A percentile compares a stretch with the other conserved stretches of the same genome.
Evolutionary conservation across 2,329 filamentous ascomycete species (phyloP).

Genomic region (Berkeleyomyces basicola): DNA sequence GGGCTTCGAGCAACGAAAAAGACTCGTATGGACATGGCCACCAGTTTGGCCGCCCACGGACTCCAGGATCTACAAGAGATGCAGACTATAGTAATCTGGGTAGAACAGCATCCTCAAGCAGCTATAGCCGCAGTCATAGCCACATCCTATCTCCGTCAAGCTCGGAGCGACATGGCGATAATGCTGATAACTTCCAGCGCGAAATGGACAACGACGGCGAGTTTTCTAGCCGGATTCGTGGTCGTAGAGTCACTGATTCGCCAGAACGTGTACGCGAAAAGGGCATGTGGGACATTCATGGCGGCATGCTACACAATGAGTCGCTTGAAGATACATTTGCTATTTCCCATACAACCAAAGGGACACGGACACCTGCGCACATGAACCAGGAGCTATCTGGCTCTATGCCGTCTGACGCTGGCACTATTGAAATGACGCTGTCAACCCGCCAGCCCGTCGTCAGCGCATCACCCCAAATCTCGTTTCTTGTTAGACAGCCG

Average conservation of each 20-base stretch:
- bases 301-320: background rate
- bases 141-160: background rate
- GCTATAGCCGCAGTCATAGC: background rate
- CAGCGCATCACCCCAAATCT: constrained; percentile 1
- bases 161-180: background rate
- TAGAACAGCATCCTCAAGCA: background rate
- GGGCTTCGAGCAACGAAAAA: background rate
- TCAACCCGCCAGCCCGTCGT: constrained; percentile 4
- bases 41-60: constrained; percentile 1
- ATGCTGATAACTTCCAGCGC: background rate
- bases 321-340: background rate
- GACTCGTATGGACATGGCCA: background rate
- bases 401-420: constrained; percentile 1
- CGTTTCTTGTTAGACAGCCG: background rate
- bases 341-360: background rate
- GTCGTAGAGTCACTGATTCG: constrained; percentile 16
- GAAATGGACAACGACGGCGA: constrained; percentile 22
- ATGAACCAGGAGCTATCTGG: constrained; percentile 1
- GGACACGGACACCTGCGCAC: background rate
- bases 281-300: constrained; percentile 4
- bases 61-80: background rate
- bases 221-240: constrained; percentile 31
- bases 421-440: constrained; percentile 7
- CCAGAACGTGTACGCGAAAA: background rate
- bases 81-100: background rate